These are phyloP conservation scores for Phytopythium aichiense DNA, from an alignment of 352 stramenopile species.

Conservation along the genomic window DNA sequence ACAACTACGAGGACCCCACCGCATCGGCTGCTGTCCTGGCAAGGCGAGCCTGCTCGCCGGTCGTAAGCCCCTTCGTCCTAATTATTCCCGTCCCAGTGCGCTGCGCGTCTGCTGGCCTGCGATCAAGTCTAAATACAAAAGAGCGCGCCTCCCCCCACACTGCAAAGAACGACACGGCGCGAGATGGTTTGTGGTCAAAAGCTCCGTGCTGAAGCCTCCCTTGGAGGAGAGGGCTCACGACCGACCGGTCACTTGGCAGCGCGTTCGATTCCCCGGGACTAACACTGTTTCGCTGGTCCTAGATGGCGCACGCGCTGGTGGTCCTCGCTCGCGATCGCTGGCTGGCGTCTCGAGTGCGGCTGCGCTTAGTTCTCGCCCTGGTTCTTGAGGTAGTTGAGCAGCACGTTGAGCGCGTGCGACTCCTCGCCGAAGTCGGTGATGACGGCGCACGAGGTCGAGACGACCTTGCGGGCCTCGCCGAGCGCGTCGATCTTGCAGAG, in stretches of 20 bases:
- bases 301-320: background rate
- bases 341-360: background rate
- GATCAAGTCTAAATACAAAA: constrained; percentile 2
- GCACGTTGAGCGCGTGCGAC: constrained; percentile 95
- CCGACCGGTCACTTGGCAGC: background rate
- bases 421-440: constrained; percentile 99
- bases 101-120: background rate
- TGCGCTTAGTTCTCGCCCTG: constrained; percentile 84
- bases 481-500: constrained; percentile 98
- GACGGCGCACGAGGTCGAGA: constrained; percentile 97
- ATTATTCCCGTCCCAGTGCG: background rate
- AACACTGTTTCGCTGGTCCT: background rate
- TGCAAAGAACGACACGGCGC: background rate
- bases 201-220: constrained; percentile 36
- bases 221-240: constrained; percentile 2
- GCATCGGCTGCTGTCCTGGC: background rate
- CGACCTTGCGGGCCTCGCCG: constrained; percentile 97
- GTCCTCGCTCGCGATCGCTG: background rate
- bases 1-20: background rate
- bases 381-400: constrained; percentile 99
- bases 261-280: background rate
- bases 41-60: background rate
- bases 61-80: background rate
- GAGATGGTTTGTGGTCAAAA: constrained; percentile 17
- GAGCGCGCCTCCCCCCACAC: background rate